Base-by-base conservation (phyloP, 192 early-diverging fungal genomes). In the Mortierella claussenii region DNA sequence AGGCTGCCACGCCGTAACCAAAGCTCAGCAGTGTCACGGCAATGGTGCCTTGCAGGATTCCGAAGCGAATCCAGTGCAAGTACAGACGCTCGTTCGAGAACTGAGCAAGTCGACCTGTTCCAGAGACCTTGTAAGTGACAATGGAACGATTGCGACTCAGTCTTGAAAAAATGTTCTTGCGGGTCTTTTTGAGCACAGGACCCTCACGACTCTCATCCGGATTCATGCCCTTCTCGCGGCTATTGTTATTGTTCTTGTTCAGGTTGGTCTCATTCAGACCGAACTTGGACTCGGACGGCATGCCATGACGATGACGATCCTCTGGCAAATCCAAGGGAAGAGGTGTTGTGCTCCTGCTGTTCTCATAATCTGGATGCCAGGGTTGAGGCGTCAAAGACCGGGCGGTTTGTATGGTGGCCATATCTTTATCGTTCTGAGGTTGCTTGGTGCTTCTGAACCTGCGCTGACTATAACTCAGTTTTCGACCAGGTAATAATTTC, bases 41-140 rank as follows among this genome's bases (percentile, higher is more conserved):
- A 27, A 76, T 66, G 24, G 52, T 24, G 4, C 63, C 73, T 20
- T 76, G 73, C 7, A 76, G 30, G 36, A 76, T 60, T 7, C 64
- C 73, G 15, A 67, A 67, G 20, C 58, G 57, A 30, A 76, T 66
- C 73, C 73, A 76, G 33, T 76, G 73, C 64, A 76, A 24, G 28
- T 56, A 76, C 30, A 76, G 46, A 62, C 73, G 73, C 37, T 76
- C 73, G 46, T 76, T 76, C 64, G 73, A 76, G 58, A 76, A 76
- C 31, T 61, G 73, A 0, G 73, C 73, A 20, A 61, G 2, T 8
- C 64, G 64, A 28, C 73, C 73, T 0, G 64, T 67, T 4, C 57
- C 50, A 2, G 36, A 11, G 27, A 67, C 44, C 37, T 61, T 55
- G 44, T 55, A 66, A 1, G 40, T 46, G 18, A 60, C 37, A 6